Evolutionary conservation across 345 rosid species (phyloP).

Genomic region (Pugionium dolabratum): DNA sequence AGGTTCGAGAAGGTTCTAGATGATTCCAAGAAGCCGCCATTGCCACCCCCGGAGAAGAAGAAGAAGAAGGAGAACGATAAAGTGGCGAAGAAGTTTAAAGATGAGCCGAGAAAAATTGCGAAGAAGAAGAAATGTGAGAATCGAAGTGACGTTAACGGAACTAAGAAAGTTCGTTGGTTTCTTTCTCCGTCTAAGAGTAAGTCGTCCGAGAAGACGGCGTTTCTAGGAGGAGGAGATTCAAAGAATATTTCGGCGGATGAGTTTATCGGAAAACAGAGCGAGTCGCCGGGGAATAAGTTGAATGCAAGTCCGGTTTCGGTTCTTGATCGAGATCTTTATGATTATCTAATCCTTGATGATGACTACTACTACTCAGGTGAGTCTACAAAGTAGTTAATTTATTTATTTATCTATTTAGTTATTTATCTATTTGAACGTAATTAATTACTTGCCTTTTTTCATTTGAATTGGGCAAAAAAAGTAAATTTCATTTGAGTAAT

Average conservation of each 20-base stretch:
- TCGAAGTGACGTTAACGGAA: constrained; percentile 37
- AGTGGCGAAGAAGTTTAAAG: constrained; percentile 48
- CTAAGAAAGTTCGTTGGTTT: constrained; percentile 44
- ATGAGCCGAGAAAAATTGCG: constrained; percentile 51
- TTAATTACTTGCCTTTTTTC: not conserved
- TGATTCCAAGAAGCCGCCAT: constrained; percentile 28
- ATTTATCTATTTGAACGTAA: not conserved
- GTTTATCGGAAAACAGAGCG: constrained; percentile 27
- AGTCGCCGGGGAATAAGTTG: constrained; percentile 35
- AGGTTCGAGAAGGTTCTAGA: constrained; percentile 40
- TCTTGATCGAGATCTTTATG: constrained; percentile 49
- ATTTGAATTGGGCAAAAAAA: not conserved
- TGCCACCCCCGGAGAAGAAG: constrained; percentile 21
- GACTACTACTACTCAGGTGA: constrained; percentile 49
- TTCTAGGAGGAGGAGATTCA: constrained; percentile 30
- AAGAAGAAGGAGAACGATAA: constrained; percentile 44
- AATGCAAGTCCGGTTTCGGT: constrained; percentile 63
- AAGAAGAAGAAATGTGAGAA: constrained; percentile 42
- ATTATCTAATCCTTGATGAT: constrained; percentile 42
- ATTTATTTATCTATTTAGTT: not conserved
- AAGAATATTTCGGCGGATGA: constrained; percentile 17
- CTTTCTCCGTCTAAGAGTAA: constrained; percentile 41
- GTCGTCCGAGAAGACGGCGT: constrained; percentile 30
- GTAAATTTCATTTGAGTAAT: not conserved
- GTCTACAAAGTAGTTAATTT: constrained; percentile 29